Evolutionary conservation across 768 basidiomycete genomes (phyloP), one percentile per base, ranked within the genome.

Genomic region (Phallus indusiatus): DNA sequence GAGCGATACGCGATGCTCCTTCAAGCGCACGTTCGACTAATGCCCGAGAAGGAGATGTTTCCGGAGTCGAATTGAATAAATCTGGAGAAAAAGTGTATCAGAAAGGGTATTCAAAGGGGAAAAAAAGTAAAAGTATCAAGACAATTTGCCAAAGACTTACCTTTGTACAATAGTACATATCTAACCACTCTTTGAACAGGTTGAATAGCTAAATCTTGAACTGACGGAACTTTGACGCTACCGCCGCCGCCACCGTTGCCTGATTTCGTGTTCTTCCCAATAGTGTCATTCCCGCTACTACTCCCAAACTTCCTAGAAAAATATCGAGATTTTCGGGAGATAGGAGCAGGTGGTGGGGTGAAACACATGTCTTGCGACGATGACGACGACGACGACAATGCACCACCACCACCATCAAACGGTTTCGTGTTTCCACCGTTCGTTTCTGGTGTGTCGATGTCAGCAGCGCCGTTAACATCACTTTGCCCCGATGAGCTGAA

Each of bases 101-200:
- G 47, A 55, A 11, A 21, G 2, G 42, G 9, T 10, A 42, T 11
- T 11, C 42, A n/a, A 42, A n/a, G n/a, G 42, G n/a, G 7, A 28
- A 7, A 28, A 28, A 28, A 28, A 28, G 28, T 11, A 28, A 36
- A 52, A 21, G 28, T 16, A 47, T 16, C 7, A 28, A 7, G 28
- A 28, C 28, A 28, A 28, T 28, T 28, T n/a, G n/a, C n/a, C n/a
- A 28, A 28, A 28, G 24, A 54, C 74, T 57, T 60, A 82, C 84
- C 84, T 75, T 73, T 78, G 61, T 80, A 85, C 47, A 84, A 70
- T 42, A 85, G 65, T 1, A 80, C 81, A 67, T 85, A 85, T 61
- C 84, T 74, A 69, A 79, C 79, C n/a, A 84, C 75, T 18, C 85
- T 73, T 65, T 86, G 83, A 14, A 78, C 77, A 17, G 84, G 84